Base-by-base conservation (phyloP, 345 rosid genomes). In the Euclidium syriacum region DNA sequence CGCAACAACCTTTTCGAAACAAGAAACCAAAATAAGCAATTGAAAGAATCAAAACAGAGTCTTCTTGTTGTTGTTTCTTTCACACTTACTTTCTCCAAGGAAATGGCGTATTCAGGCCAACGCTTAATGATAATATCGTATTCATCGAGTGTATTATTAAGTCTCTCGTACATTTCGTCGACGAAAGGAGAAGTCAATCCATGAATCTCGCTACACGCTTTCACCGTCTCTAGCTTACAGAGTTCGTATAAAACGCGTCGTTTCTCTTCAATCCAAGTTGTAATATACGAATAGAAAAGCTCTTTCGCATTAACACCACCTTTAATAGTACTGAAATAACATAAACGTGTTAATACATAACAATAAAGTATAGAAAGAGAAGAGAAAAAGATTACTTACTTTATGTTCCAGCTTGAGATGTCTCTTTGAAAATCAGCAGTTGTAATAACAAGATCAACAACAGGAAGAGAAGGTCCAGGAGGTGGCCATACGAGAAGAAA, bases 391-490 rank as follows among this genome's bases (percentile, higher is more conserved):
- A 18, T 7, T 17, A 27, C 17, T 61, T 73, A 94, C 99, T 76
- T 79, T 18, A 90, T 78, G 58, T 75, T 78, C 96, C 97, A 94
- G 78, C 83, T 64, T 41, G 81, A 74, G 51, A 94, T 83, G 70
- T 90, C 99, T 74, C 82, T 77, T 78, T 94, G 95, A 79, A 94
- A 90, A 76, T 90, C 97, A 5, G 95, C 84, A 62, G 99, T 87
- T 51, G 97, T 83, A 50, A 87, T 79, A 49, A 94, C 85, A 68
- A 94, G 97, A 51, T 94, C 97, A 47, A 81, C 78, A 36, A 94
- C 91, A 8, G 87, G 85, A 52, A 83, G 76, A 6, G 96, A 83
- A 20, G 87, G 97, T 38, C 97, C 90, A 39, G 99, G 74, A 75
- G 99, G 96, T 40, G 97, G 91, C 58, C 91, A 90, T 33, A 95